These are phyloP conservation scores for Aspergillus tubingensis DNA, from an alignment of 2,329 filamentous ascomycete genomes.

Conservation along the genomic window DNA sequence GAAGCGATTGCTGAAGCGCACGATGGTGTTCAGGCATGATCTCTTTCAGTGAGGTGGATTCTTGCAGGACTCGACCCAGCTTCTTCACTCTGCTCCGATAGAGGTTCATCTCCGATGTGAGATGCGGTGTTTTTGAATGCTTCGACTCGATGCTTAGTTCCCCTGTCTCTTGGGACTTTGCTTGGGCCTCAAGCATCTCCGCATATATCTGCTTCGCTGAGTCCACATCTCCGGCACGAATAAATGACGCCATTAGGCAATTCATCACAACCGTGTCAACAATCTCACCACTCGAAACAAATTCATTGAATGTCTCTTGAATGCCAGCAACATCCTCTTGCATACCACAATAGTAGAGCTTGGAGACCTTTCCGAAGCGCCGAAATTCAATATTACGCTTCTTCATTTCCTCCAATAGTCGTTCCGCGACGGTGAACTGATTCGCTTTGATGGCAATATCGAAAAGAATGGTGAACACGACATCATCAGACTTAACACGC, in stretches of 20 bases:
- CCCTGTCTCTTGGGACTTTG: constrained; percentile 37
- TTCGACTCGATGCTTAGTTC: constrained; percentile 23
- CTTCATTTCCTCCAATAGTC: constrained; percentile 80
- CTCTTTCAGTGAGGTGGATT: constrained; percentile 45
- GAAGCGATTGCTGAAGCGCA: constrained; percentile 65
- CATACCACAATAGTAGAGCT: constrained; percentile 83
- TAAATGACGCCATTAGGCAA: constrained; percentile 76
- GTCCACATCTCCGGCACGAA: constrained; percentile 72
- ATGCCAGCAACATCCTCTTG: constrained; percentile 72
- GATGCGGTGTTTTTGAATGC: constrained; percentile 22
- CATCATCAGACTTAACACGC: constrained; percentile 64
- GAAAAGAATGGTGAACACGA: constrained; percentile 94
- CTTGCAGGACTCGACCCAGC: constrained; percentile 52
- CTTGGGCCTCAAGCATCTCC: constrained; percentile 72
- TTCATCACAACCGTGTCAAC: constrained; percentile 87
- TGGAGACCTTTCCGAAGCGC: constrained; percentile 76
- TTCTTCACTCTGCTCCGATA: constrained; percentile 43
- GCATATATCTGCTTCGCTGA: constrained; percentile 80
- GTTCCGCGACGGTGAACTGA: constrained; percentile 80
- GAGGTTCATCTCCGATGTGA: constrained; percentile 37
- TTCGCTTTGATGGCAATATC: constrained; percentile 83
- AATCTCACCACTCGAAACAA: constrained; percentile 82
- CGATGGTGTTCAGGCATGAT: constrained; percentile 58
- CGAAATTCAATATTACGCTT: constrained; percentile 67
- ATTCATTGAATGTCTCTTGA: constrained; percentile 74